Percentiles rank a stretch among this genome's conserved stretches.
Evolutionary conservation across 2,329 filamentous ascomycete genomes (phyloP).

Genomic region (Neofusicoccum umdonicola): DNA sequence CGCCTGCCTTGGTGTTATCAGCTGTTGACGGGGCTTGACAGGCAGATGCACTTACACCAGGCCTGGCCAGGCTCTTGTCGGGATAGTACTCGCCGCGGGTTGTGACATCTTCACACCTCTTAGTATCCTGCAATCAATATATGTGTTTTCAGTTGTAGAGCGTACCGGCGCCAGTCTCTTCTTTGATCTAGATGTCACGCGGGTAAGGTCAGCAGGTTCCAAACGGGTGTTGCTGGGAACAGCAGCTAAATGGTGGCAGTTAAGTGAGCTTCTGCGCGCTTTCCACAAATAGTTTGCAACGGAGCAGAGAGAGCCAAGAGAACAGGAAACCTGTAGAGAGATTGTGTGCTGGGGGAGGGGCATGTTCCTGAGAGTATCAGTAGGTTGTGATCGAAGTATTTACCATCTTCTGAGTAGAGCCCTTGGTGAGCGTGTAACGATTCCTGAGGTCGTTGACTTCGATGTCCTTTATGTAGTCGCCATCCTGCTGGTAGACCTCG

Average conservation of each 20-base stretch:
- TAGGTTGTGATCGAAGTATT: slow-evolving; percentile 70
- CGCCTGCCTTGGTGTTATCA: slow-evolving; percentile 55
- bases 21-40: no score
- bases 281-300: slow-evolving; percentile 22
- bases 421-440: slow-evolving; percentile 94
- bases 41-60: slow-evolving; percentile 64
- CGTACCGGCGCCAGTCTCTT: slow-evolving; percentile 99
- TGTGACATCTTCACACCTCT: slow-evolving; percentile 87
- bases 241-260: slow-evolving; percentile 38
- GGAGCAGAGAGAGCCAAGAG: slow-evolving; percentile 26
- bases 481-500: slow-evolving; percentile 91
- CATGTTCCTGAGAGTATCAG: slow-evolving; percentile 56
- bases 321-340: slow-evolving; percentile 24
- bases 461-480: slow-evolving; percentile 98
- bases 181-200: slow-evolving; percentile 96
- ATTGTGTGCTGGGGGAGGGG: background rate
- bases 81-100: slow-evolving; percentile 95
- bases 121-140: slow-evolving; percentile 57
- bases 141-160: slow-evolving; percentile 67
- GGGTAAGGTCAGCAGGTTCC: slow-evolving; percentile 90
- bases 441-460: slow-evolving; percentile 98
- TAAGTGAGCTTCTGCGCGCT: slow-evolving; percentile 48
- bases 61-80: slow-evolving; percentile 95
- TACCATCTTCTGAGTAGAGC: slow-evolving; percentile 99
- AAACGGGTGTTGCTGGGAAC: slow-evolving; percentile 59